Evolutionary conservation across 108 stramenopile species (phyloP), one percentile per base, ranked within the genome.

Genomic region (Nannochloropsis salina): DNA sequence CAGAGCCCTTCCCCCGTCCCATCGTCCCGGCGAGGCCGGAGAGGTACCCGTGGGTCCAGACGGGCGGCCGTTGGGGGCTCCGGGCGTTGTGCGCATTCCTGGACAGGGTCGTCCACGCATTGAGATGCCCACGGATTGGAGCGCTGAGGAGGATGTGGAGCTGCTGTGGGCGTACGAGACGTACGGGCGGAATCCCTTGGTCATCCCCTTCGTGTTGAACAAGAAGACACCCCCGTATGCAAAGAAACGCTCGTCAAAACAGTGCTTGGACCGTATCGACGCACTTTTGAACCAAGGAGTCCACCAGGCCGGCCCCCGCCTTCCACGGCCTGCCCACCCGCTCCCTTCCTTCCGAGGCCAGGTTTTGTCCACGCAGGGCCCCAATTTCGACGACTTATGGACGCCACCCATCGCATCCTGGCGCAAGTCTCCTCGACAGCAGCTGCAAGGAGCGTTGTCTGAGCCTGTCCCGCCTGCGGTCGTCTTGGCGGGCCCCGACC

Each of bases 61-160:
- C 61, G 61, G 61, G 5, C 3, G 2, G 6, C 61, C 61, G 20
- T 74, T 74, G 61, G 61, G 15, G 61, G n/a, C 20, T 1, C 61
- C 61, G 4, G 61, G 61, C 15, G 61, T 15, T 1, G 6, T 74
- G 61, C 61, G 61, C 8, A n/a, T n/a, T 4, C 61, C 61, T 2
- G 61, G 61, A 15, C 61, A 74, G 20, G 61, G 61, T n/a, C 61
- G 61, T n/a, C 61, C 61, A 15, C 61, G 61, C 61, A 74, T 74
- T n/a, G 61, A 74, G 61, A 74, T 74, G 61, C 61, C 61, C 2
- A 74, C 61, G 61, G 61, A 74, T 74, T 74, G 61, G 61, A 74
- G 61, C 4, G n/a, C 20, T n/a, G 61, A 74, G 61, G 61, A 74
- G n/a, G 61, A 74, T 6, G 20, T n/a, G n/a, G 61, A 74, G n/a